Percentiles rank a stretch among this genome's conserved stretches.
Conservation (phyloP, 805 yeast species). For the Lachancea quebecensis region DNA sequence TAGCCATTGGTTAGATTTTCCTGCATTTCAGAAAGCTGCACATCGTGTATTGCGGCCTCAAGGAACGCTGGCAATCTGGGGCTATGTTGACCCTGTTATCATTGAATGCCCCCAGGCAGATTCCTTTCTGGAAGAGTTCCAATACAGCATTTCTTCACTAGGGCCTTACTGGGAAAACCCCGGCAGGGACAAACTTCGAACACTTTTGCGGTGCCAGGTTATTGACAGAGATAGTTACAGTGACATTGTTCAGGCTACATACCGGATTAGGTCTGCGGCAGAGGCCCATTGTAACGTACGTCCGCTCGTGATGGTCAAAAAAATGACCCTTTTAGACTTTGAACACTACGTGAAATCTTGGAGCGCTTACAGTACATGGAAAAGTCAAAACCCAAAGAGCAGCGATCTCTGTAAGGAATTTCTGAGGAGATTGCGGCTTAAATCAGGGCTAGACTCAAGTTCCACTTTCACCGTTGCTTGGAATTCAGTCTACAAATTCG, state of each 20-base stretch:
- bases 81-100: slow-evolving; percentile 67
- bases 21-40: slow-evolving; percentile 44
- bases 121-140: slow-evolving; percentile 43
- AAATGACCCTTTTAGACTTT: slow-evolving; percentile 41
- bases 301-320: slow-evolving; percentile 32
- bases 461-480: slow-evolving; percentile 18
- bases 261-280: slow-evolving; percentile 16
- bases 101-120: slow-evolving; percentile 48
- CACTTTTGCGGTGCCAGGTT: slow-evolving; percentile 27
- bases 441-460: slow-evolving; percentile 17
- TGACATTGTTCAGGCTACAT: slow-evolving; percentile 33
- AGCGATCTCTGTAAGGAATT: slow-evolving; percentile 45
- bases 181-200: slow-evolving; percentile 53
- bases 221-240: slow-evolving; percentile 31
- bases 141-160: slow-evolving; percentile 42
- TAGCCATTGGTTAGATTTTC: slow-evolving; percentile 75
- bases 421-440: slow-evolving; percentile 32
- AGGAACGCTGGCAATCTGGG: slow-evolving; percentile 74
- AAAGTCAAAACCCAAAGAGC: slow-evolving; percentile 31
- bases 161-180: slow-evolving; percentile 82
- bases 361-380: slow-evolving; percentile 61
- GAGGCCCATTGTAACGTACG: slow-evolving; percentile 10
- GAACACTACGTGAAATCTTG: slow-evolving; percentile 56
- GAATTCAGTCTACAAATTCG: slow-evolving; percentile 26
- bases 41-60: slow-evolving; percentile 44